Evolutionary conservation across 164 flowering plant species (phyloP), one percentile per base, ranked within the genome.

Genomic region (Tetrastigma voinierianum): DNA sequence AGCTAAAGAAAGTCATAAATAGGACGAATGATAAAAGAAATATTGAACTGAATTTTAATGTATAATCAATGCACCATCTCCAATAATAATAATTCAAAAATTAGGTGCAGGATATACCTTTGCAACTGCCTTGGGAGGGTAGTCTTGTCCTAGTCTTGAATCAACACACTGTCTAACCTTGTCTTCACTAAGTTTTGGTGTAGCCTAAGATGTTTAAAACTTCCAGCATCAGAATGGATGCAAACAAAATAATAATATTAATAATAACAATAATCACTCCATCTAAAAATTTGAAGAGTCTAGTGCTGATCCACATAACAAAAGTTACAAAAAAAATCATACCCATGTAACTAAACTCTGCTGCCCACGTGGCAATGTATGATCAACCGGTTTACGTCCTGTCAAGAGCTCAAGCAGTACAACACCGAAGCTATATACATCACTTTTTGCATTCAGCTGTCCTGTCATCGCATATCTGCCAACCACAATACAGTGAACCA

Each of bases 321-420:
- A 51, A 25, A 61, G n/a, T 21, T 51, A 32, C 20, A 58, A 57
- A 52, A 25, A 43, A 49, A 7, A 21, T 44, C 24, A 56, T 81
- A 90, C 96, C 94, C 96, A 90, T 74, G 97, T 90, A 19, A 91
- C 97, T 40, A 91, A 85, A 79, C 97, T 91, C 71, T 91, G 97
- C 73, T 90, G 96, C 32, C 97, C 97, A 58, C 90, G 87, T 16
- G 96, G 97, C 65, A 91, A 73, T 54, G 93, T 88, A 70, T 88
- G 97, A 76, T 91, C 97, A 48, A 91, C 96, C 46, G 96, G 97
- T 76, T 91, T 91, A 46, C 96, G 82, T 44, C 97, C 97, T 2
- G 97, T 90, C 68, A 91, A 59, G 67, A 91, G 97, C 76, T 91
- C 97, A 62, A 91, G 85, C 48, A 91, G 79, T 44, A 91, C 96